Percentiles rank a stretch among this genome's conserved stretches.
Conservation (phyloP, 805 yeast genomes). For the Cyberlindnera maritima region DNA sequence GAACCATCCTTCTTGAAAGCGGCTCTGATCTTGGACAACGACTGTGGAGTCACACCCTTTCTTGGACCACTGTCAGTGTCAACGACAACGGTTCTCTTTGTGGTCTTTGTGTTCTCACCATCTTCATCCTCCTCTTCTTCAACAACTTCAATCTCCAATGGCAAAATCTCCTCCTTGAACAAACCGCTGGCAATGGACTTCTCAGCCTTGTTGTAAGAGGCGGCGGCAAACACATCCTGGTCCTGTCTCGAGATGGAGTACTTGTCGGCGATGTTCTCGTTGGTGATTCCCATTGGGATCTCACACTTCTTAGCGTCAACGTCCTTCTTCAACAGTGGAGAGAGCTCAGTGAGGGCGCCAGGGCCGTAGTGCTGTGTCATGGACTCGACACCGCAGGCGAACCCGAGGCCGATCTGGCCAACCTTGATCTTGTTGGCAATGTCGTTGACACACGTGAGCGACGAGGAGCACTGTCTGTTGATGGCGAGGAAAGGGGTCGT, state of each 20-base stretch:
- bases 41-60: conserved; percentile 74
- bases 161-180: conserved; percentile 89
- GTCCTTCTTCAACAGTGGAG: conserved; percentile 44
- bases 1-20: conserved; percentile 80
- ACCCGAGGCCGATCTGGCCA: conserved; percentile 89
- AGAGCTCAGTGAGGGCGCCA: conserved; percentile 60
- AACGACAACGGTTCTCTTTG: conserved; percentile 35
- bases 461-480: conserved; percentile 95
- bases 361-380: conserved; percentile 93
- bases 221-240: conserved; percentile 90
- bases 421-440: conserved; percentile 82
- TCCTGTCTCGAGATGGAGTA: conserved; percentile 61
- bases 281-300: conserved; percentile 95
- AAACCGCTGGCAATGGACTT: conserved; percentile 64
- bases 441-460: conserved; percentile 85
- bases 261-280: conserved; percentile 80
- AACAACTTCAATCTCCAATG: conserved; percentile 60
- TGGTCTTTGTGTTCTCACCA: conserved; percentile 35
- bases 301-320: conserved; percentile 67
- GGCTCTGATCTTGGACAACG: conserved; percentile 74
- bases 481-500: conserved; percentile 75
- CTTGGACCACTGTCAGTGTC: conserved; percentile 89
- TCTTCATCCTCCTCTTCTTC: conserved; percentile 57
- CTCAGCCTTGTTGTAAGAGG: conserved; percentile 82
- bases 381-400: conserved; percentile 92